phyloP scores from a whole-genome alignment of 2,329 filamentous ascomycete species.

The Macrophomina pseudophaseolina region DNA sequence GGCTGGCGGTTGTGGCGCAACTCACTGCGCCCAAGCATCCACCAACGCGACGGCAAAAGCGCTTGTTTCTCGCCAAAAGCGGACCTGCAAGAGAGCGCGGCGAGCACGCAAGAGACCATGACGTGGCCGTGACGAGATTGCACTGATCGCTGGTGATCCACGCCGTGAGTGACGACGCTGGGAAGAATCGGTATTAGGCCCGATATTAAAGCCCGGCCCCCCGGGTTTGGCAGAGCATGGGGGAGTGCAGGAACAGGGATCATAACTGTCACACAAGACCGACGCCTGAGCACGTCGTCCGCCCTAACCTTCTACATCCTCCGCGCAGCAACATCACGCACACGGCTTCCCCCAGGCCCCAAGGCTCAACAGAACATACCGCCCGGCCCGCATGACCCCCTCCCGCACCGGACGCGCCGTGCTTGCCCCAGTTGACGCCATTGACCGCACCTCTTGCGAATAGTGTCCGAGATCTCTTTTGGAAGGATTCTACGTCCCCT shows the following conservation, averaged over 20 bases:
- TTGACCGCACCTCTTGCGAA: constrained; percentile 22
- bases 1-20: constrained; percentile 11
- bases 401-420: neutral
- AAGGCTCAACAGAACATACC: neutral
- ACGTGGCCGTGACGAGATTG: constrained; percentile 17
- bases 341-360: neutral
- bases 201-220: constrained; percentile 16
- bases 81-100: neutral
- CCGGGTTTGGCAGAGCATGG: constrained; percentile 9
- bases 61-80: neutral
- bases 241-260: constrained; percentile 1
- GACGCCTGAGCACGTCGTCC: constrained; percentile 22
- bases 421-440: constrained; percentile 20
- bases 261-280: constrained; percentile 17
- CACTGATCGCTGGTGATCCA: constrained; percentile 20
- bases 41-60: neutral
- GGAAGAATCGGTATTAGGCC: constrained; percentile 14
- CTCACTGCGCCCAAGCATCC: neutral
- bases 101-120: constrained; percentile 17
- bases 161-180: constrained; percentile 4
- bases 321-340: constrained; percentile 10
- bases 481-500: constrained; percentile 8
- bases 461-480: constrained; percentile 10
- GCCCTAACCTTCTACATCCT: constrained; percentile 15
- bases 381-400: constrained; percentile 17